Evolutionary conservation across 108 stramenopile species (phyloP).

Genomic region (Cyclostephanos tholiformis): DNA sequence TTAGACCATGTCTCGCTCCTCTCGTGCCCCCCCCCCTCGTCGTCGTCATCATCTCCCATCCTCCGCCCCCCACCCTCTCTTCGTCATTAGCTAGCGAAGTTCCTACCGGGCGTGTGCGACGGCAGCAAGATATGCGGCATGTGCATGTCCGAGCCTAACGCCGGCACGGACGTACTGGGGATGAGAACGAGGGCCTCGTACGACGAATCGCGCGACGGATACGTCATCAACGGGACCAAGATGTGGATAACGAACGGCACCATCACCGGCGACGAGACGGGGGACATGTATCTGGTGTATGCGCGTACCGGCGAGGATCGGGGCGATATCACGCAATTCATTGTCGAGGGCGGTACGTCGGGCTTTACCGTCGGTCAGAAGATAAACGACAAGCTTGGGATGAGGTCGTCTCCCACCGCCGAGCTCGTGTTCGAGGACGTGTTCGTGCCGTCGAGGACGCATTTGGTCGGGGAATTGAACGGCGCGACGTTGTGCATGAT

Average conservation of each 20-base stretch:
- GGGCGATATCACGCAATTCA: conserved; percentile 86
- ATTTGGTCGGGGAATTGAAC: conserved; percentile 91
- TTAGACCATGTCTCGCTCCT: no score
- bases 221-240: conserved; percentile 92
- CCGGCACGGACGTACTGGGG: conserved; percentile 98
- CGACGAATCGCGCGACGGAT: conserved; percentile 57
- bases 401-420: conserved; percentile 92
- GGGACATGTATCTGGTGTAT: conserved; percentile 96
- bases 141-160: conserved; percentile 98
- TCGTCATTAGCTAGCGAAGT: conserved; percentile 62
- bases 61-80: background rate
- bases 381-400: conserved; percentile 95
- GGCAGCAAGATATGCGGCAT: conserved; percentile 94
- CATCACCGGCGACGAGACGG: conserved; percentile 82
- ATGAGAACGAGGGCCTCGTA: conserved; percentile 87
- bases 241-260: conserved; percentile 99
- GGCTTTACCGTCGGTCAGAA: conserved; percentile 97
- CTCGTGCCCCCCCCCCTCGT: conserved; percentile 3
- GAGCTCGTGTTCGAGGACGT: conserved; percentile 98
- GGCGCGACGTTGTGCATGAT: conserved; percentile 97
- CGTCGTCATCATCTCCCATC: no score
- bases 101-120: conserved; percentile 80
- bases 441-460: conserved; percentile 66
- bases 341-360: conserved; percentile 95
- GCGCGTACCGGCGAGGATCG: conserved; percentile 85